Evolutionary conservation across 169 alveolate species (phyloP), one percentile per base, ranked within the genome.

Genomic region (Theileria sp.): DNA sequence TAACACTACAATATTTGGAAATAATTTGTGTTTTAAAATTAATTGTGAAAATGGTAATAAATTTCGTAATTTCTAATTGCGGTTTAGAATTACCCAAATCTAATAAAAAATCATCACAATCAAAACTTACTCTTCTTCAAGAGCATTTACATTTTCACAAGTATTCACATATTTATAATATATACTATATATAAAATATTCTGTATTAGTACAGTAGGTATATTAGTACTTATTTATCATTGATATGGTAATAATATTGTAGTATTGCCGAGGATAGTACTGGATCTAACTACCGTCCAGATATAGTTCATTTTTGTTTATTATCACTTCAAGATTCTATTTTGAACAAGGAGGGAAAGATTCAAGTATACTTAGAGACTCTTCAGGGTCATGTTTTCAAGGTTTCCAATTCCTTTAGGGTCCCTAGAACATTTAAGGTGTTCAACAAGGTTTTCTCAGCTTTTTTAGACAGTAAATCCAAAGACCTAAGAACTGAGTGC

Each of bases 381-480:
- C 50, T 87, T 34, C 83, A 87, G 36, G 79, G 86, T 17, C 68
- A 75, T 21, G 28, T 87, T 32, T 81, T 77, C 62, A 83, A 79
- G 61, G 81, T 91, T 9, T 81, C 88, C 64, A 87, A 88, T 1
- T 81, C 58, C 51, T 91, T 91, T 79, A 87, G 94, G 23, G 87
- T 91, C 13, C 94, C 94, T 9, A 65, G 94, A 30, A 87, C 91
- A 51, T 91, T 81, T 79, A 84, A 86, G 69, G 81, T 91, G 61
- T 91, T 91, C 86, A 87, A 87, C 80, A 91, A 91, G 83, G 93
- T 91, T 38, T 84, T 91, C 76, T 72, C 87, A 13, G 74, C 73
- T 75, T 85, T 62, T 36, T 70, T 85, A 34, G 77, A 72, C 32
- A 68, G 87, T 17, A 75, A 79, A 23, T 73, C 87, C 58, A 58